These are phyloP conservation scores for Cercospora citrullina DNA, from an alignment of 2,329 filamentous ascomycete species.

Conservation along the genomic window DNA sequence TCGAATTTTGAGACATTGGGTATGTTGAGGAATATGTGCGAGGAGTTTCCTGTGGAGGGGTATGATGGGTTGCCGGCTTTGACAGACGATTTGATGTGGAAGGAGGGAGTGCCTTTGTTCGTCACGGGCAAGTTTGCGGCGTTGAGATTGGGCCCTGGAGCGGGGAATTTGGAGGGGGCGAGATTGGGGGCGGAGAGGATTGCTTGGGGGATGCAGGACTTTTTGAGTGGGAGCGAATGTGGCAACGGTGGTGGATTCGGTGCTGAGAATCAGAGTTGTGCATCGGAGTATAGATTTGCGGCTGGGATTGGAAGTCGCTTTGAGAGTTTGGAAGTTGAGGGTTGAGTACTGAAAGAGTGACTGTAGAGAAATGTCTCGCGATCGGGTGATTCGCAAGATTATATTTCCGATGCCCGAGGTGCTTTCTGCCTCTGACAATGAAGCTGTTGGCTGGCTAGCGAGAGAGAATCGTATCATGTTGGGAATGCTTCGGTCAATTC, in stretches of 20 bases:
- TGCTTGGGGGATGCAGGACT: conserved; percentile 66
- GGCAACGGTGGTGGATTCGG: conserved; percentile 28
- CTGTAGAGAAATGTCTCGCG: neutral
- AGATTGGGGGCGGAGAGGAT: conserved; percentile 72
- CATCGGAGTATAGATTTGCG: conserved; percentile 27
- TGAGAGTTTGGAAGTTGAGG: conserved; percentile 35
- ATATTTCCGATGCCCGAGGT: neutral
- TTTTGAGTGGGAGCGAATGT: conserved; percentile 20
- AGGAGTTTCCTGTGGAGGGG: conserved; percentile 61
- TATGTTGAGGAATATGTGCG: conserved; percentile 60
- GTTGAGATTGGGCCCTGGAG: conserved; percentile 69
- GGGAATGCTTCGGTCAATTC: neutral
- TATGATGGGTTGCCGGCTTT: conserved; percentile 70
- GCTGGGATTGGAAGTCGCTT: conserved; percentile 48
- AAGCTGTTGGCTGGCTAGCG: neutral
- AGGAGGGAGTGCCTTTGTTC: conserved; percentile 70
- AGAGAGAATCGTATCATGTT: neutral
- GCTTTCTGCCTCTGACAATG: neutral
- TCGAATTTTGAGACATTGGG: conserved; percentile 63
- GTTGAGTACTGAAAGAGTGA: neutral
- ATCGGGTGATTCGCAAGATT: neutral
- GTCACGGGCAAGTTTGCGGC: conserved; percentile 67
- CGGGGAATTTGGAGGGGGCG: conserved; percentile 72
- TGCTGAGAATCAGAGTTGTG: conserved; percentile 7
- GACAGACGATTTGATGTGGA: conserved; percentile 76